Base-by-base conservation (phyloP, 2,329 filamentous ascomycete species). In the Penicillium psychrosexuale region DNA sequence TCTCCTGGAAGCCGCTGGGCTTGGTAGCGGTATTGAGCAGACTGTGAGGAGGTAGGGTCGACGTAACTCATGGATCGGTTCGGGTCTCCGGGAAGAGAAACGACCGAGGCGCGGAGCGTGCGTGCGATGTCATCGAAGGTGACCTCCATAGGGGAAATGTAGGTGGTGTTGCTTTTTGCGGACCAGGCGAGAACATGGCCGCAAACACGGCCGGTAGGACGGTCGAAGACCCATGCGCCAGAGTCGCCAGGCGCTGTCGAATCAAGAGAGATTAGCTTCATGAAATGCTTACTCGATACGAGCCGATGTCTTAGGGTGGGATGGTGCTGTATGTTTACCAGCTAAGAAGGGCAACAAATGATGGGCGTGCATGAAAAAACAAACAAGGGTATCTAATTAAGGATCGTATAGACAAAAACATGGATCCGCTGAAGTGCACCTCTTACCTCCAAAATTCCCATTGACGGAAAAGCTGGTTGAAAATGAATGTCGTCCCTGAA, bases 71-170 rank as follows among this genome's bases (percentile, higher is more conserved):
- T 58, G 11, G 66, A 59, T 24, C 65, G 67, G 33, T 68, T 62
- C 12, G 70, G 66, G 24, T 67, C 66, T n/a, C 71, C 87, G 0
- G 91, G 91, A 0, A 96, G 80, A 5, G 82, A 79, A n/a, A 96
- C 83, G 27, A 84, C 82, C 1, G 75, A 75, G 0, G 90, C 90
- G 22, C 86, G 83, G 0, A 97, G 77, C 0, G 88, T 91, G 58
- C 88, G 84, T 28, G 86, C 87, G 53, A 97, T 96, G 67, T 97
- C 93, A 28, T 88, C 83, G 11, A 97, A 80, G 12, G 96, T 76
- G 2, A 97, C 82, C 54, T 97, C 90, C 93, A 97, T 97, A 0
- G 93, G 93, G 58, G 91, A 94, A 58, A 97, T 94, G 71, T 96
- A 97, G 0, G 91, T 91, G 5, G 91, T 86, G 39, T 84, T 84